Evolutionary conservation across 495 filamentous ascomycete species (phyloP), one percentile per base, ranked within the genome.

Genomic region (Aspergillus nidulans): DNA sequence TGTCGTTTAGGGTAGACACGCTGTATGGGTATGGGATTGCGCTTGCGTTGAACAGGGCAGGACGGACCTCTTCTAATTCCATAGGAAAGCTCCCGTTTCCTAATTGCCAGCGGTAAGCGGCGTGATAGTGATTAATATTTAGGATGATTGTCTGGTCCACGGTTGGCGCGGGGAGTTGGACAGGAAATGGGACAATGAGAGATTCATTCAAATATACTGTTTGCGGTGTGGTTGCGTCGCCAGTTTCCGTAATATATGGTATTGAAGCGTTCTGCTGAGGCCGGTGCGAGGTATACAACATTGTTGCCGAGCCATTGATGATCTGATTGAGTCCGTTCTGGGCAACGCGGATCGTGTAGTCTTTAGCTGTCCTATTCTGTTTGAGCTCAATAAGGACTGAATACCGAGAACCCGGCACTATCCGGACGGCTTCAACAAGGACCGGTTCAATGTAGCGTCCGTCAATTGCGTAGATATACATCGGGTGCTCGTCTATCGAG

Each of bases 1-100:
- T 76, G 46, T 70, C 66, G 56, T 83, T 82, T 4, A 63, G 59
- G 0, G 79, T 85, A 23, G 61, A 60, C 54, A 84, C 76, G 15
- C 74, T 71, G 28, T 79, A 59, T 24, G 75, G 67, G 26, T 69
- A 68, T 4, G 62, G 58, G 12, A 71, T 69, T n/a, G 70, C 61
- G 24, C 58, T 61, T 19, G 69, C 64, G 41, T 80, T 74, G 63
- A 75, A 82, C 0, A 83, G 71, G 0, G 81, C 57, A 2, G 80
- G 79, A 16, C 30, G 20, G 75, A 60, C 0, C 68, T 55, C 56
- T 67, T 56, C 50, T 68, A 67, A 1, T 60, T 57, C n/a, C 56
- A 61, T 56, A 1, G 65, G 61, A 34, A 58, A 74, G 58, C 62
- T 60, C 7, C 52, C 64, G 32, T 72, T 68, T 41, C 73, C 78